Conservation (phyloP, 257 asterid species). For the Nicotiana attenuata region DNA sequence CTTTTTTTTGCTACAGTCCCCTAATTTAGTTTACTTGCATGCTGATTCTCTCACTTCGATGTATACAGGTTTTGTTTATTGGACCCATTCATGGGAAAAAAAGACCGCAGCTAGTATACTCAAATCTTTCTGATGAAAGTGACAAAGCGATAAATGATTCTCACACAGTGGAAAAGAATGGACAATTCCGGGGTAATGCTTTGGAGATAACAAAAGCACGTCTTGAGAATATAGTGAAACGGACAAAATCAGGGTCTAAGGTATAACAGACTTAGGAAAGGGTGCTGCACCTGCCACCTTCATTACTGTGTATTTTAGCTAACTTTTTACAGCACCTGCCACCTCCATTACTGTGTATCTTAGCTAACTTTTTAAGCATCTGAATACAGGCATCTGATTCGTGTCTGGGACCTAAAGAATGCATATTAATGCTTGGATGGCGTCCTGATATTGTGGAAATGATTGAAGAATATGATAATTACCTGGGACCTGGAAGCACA, state of each 20-base stretch:
- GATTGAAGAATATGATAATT: constrained; percentile 90
- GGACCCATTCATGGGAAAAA: constrained; percentile 69
- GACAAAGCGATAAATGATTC: constrained; percentile 28
- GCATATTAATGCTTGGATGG: constrained; percentile 88
- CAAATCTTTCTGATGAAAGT: constrained; percentile 28
- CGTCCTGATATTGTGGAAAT: constrained; percentile 75
- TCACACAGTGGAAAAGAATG: constrained; percentile 36
- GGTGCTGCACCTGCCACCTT: constrained; percentile 11
- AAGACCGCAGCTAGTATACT: constrained; percentile 48
- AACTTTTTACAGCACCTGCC: constrained; percentile 17
- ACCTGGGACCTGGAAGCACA: constrained; percentile 89
- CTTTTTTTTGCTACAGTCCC: neutral
- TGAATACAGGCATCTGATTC: constrained; percentile 64
- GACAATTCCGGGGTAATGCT: constrained; percentile 26
- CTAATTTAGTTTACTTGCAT: neutral
- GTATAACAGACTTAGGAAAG: constrained; percentile 27
- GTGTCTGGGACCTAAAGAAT: constrained; percentile 73
- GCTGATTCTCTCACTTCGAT: constrained; percentile 9
- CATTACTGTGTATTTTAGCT: constrained; percentile 4
- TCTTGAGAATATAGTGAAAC: constrained; percentile 61
- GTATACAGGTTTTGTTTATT: constrained; percentile 70
- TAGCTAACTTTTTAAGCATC: constrained; percentile 18
- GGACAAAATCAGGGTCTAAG: constrained; percentile 81
- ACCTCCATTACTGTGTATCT: neutral
- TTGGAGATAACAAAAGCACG: constrained; percentile 50